These are phyloP conservation scores for Colletotrichum cereale DNA, from an alignment of 2,329 filamentous ascomycete species.

Conservation along the genomic window DNA sequence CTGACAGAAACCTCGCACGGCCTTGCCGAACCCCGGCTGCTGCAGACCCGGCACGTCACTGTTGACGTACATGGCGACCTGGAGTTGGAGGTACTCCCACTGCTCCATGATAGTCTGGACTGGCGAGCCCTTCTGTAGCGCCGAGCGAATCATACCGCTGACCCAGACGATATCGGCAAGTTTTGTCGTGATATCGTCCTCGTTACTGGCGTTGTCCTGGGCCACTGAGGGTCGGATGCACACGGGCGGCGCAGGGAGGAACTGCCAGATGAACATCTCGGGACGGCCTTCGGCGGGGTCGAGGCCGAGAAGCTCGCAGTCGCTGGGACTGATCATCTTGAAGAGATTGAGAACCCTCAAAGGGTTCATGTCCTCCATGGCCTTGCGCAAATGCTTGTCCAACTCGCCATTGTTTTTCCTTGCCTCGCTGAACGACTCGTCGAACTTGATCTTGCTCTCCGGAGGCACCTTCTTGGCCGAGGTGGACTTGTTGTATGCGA, in stretches of 20 bases:
- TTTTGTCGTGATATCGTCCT: slow-evolving; percentile 97
- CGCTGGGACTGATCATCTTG: slow-evolving; percentile 84
- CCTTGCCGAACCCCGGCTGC: slow-evolving; percentile 87
- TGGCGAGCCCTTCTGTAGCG: slow-evolving; percentile 84
- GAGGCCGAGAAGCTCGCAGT: slow-evolving; percentile 92
- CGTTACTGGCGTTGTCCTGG: slow-evolving; percentile 92
- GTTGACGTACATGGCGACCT: slow-evolving; percentile 98
- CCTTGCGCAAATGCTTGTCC: slow-evolving; percentile 91
- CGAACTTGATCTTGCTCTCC: slow-evolving; percentile 84
- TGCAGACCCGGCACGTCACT: slow-evolving; percentile 95
- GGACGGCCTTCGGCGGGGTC: slow-evolving; percentile 88
- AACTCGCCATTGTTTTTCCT: slow-evolving; percentile 83
- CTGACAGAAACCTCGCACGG: slow-evolving; percentile 94
- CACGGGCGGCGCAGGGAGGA: slow-evolving; percentile 91
- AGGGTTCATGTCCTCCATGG: slow-evolving; percentile 94
- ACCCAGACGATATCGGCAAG: slow-evolving; percentile 97
- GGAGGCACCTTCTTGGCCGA: slow-evolving; percentile 87
- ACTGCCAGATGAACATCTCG: slow-evolving; percentile 98
- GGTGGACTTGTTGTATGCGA: slow-evolving; percentile 88
- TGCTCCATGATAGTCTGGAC: slow-evolving; percentile 95
- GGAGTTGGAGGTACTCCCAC: slow-evolving; percentile 96
- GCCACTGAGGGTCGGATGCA: slow-evolving; percentile 94
- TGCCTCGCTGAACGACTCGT: slow-evolving; percentile 85
- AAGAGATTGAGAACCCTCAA: slow-evolving; percentile 91
- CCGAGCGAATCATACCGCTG: slow-evolving; percentile 86